phyloP scores from a whole-genome alignment of 2,329 filamentous ascomycete genomes.

The Xylariaceae sp. region DNA sequence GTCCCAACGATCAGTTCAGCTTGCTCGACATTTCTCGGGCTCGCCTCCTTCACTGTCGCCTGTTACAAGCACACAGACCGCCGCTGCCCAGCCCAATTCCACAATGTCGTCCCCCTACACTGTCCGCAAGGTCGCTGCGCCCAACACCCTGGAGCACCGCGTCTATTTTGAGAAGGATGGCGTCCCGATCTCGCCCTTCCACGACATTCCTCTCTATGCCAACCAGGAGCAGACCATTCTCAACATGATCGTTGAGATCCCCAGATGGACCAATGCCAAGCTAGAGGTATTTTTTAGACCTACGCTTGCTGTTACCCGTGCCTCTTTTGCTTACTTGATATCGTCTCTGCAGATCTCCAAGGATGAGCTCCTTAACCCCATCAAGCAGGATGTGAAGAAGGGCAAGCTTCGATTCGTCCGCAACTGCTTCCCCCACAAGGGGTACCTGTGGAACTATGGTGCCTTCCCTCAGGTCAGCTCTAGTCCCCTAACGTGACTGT shows the following conservation, averaged over 20 bases:
- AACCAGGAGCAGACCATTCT: conserved; percentile 92
- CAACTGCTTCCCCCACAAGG: conserved; percentile 99
- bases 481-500: conserved; percentile 15
- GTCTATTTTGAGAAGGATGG: conserved; percentile 98
- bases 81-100: conserved; percentile 15
- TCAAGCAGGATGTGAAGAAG: conserved; percentile 99
- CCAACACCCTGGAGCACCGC: conserved; percentile 94
- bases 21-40: conserved; percentile 50
- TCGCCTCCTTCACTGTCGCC: conserved; percentile 27
- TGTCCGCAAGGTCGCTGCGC: conserved; percentile 79
- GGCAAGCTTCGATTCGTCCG: conserved; percentile 98
- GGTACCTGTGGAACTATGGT: conserved; percentile 99
- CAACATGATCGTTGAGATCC: conserved; percentile 99
- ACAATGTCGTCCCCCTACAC: conserved; percentile 64
- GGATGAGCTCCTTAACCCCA: conserved; percentile 95
- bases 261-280: conserved; percentile 99
- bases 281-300: conserved; percentile 69
- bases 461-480: conserved; percentile 84
- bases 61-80: conserved; percentile 15
- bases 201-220: conserved; percentile 97
- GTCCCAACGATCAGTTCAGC: conserved; percentile 46
- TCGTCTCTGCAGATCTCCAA: conserved; percentile 74
- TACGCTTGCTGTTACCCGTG: not conserved
- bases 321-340: not conserved
- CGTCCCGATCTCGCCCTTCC: conserved; percentile 87